Evolutionary conservation across 108 stramenopile genomes (phyloP), one percentile per base, ranked within the genome.

Genomic region (Cyclotella kingstonii): DNA sequence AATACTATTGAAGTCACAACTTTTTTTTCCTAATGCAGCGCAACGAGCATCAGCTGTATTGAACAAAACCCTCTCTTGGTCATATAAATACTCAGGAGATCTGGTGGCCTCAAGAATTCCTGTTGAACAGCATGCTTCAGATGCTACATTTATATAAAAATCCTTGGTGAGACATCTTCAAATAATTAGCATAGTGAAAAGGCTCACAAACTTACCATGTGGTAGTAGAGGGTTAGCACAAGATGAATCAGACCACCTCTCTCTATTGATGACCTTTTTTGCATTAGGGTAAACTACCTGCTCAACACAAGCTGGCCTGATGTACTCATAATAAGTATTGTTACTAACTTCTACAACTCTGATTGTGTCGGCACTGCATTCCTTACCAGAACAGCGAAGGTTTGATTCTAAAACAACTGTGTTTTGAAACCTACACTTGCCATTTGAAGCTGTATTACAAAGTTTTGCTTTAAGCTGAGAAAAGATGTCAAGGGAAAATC

Each of bases 321-420:
- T 60, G 64, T 81, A 90, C 60, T 90, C 88, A 44, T 74, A 90
- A 55, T 69, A 64, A 9, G 83, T 57, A 12, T 72, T 78, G 6
- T 47, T 60, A 12, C 45, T 71, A 0, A 85, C 79, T 57, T 81
- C 35, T 4, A 90, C 73, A 8, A 79, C 68, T 26, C 85, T 70
- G 22, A 82, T 15, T 30, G 70, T 77, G 29, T 87, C 80, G 27
- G 84, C 64, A 22, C 63, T 54, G 45, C 85, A 90, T 59, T 85
- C 84, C 12, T 42, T 47, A 25, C 67, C 82, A n/a, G 5, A 35
- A 50, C 84, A 88, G 6, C 47, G 43, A 6, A 87, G 35, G 45
- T 66, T 76, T 8, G 52, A 7, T 22, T 72, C 63, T 30, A 87
- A 56, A 36, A 52, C 55, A 47, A 87, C 71, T 9, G 49, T 66